These are phyloP conservation scores for Calendula officinalis DNA, from an alignment of 129 eudicot species.

Conservation along the genomic window DNA sequence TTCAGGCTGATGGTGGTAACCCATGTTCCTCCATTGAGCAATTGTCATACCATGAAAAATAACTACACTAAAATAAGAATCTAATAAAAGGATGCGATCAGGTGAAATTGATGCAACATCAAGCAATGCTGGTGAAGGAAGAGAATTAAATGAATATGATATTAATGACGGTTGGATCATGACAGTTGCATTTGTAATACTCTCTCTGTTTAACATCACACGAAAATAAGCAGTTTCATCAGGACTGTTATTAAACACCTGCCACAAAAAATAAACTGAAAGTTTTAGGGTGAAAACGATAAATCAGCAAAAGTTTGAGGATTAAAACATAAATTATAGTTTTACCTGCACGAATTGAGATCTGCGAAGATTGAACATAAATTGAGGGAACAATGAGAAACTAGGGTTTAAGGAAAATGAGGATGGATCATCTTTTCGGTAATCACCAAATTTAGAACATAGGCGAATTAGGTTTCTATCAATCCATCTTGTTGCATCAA, in stretches of 20 bases:
- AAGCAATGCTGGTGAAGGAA: constrained; percentile 71
- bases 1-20: constrained; percentile 83
- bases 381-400: constrained; percentile 86
- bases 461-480: constrained; percentile 82
- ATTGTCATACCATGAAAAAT: constrained; percentile 90
- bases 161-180: constrained; percentile 93
- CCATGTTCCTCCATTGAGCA: constrained; percentile 96
- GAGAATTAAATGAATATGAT: constrained; percentile 77
- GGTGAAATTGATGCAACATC: constrained; percentile 82
- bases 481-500: constrained; percentile 92
- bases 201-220: constrained; percentile 81
- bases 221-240: constrained; percentile 96
- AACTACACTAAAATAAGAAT: constrained; percentile 84
- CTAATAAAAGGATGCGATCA: constrained; percentile 75
- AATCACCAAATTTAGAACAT: constrained; percentile 86
- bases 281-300: too few species aligned
- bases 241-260: constrained; percentile 93
- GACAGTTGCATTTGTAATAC: constrained; percentile 68
- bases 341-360: constrained; percentile 87
- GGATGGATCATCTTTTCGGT: constrained; percentile 83
- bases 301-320: too few species aligned
- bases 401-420: constrained; percentile 77
- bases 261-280: background rate
- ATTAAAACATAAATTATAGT: too few species aligned
- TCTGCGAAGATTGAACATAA: constrained; percentile 85